phyloP scores from a whole-genome alignment of 805 yeast genomes.

The Kodamaea jinghongensis region DNA sequence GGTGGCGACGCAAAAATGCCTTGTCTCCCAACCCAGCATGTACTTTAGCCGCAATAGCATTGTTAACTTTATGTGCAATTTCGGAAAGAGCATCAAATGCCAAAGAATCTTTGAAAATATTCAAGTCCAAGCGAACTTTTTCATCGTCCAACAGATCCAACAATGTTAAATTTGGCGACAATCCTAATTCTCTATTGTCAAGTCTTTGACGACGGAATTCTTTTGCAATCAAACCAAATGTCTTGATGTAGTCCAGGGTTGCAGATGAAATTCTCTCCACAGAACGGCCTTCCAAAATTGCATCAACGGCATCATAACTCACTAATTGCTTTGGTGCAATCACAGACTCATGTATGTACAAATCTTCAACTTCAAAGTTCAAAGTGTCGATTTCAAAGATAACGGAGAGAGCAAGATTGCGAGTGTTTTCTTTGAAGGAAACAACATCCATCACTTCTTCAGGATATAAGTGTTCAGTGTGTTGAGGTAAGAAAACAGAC shows the following conservation, averaged over 20 bases:
- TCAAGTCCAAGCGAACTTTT: slow-evolving; percentile 65
- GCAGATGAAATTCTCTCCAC: slow-evolving; percentile 44
- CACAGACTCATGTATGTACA: slow-evolving; percentile 72
- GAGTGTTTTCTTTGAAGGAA: slow-evolving; percentile 59
- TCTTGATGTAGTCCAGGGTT: slow-evolving; percentile 62
- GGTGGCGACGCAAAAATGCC: slow-evolving; percentile 84
- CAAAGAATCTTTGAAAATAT: slow-evolving; percentile 61
- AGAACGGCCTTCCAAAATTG: slow-evolving; percentile 36
- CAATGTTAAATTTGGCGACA: slow-evolving; percentile 56
- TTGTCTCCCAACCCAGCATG: slow-evolving; percentile 74
- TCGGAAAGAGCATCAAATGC: slow-evolving; percentile 67
- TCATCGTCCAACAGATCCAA: slow-evolving; percentile 86
- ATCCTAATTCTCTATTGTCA: slow-evolving; percentile 46
- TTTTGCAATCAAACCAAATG: slow-evolving; percentile 61
- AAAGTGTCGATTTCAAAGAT: slow-evolving; percentile 75
- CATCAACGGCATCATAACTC: slow-evolving; percentile 53
- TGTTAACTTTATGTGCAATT: slow-evolving; percentile 74
- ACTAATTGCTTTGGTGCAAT: slow-evolving; percentile 62
- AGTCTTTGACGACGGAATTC: slow-evolving; percentile 71
- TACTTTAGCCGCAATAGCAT: slow-evolving; percentile 78
- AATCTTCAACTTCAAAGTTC: slow-evolving; percentile 67
- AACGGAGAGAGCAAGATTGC: slow-evolving; percentile 70
- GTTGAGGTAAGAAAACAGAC: slow-evolving; percentile 84
- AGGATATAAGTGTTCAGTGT: slow-evolving; percentile 66
- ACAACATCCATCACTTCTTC: slow-evolving; percentile 54